These are phyloP conservation scores for Dovyalis caffra DNA, from an alignment of 345 rosid species.

Conservation along the genomic window DNA sequence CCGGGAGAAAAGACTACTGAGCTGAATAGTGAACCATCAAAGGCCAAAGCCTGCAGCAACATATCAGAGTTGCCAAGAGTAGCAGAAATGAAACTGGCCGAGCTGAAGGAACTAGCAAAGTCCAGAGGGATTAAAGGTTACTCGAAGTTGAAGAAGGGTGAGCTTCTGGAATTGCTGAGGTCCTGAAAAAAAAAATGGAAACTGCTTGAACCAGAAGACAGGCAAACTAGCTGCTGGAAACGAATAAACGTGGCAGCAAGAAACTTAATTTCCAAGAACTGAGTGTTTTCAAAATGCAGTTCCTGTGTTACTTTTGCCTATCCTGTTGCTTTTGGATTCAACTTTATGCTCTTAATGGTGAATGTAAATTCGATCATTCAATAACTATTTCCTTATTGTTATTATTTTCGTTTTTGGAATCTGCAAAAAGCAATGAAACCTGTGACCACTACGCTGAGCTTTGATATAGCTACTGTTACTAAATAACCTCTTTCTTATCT, in stretches of 20 bases:
- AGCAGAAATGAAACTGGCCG: slow-evolving; percentile 57
- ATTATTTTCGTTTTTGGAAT: too few relatives aligned
- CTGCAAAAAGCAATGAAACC: too few relatives aligned
- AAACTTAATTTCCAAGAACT: background rate
- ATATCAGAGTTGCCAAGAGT: slow-evolving; percentile 22
- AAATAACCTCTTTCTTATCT: too few relatives aligned
- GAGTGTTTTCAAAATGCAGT: background rate
- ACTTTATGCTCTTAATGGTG: too few relatives aligned
- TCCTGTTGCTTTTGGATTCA: too few relatives aligned
- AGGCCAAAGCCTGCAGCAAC: background rate
- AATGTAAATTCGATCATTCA: too few relatives aligned
- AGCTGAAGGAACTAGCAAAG: slow-evolving; percentile 70
- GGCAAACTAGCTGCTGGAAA: background rate
- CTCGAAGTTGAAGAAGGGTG: slow-evolving; percentile 59
- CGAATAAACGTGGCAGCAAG: background rate
- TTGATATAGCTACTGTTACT: too few relatives aligned
- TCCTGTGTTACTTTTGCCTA: background rate
- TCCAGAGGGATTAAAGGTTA: slow-evolving; percentile 58
- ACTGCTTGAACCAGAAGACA: background rate
- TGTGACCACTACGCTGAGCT: too few relatives aligned
- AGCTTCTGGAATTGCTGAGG: slow-evolving; percentile 48
- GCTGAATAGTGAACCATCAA: slow-evolving; percentile 14
- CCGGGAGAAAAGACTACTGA: slow-evolving; percentile 20
- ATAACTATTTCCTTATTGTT: too few relatives aligned
- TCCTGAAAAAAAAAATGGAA: slow-evolving; percentile 15